Conservation (phyloP, 2,329 filamentous ascomycete species). For the Talaromyces sp. region DNA sequence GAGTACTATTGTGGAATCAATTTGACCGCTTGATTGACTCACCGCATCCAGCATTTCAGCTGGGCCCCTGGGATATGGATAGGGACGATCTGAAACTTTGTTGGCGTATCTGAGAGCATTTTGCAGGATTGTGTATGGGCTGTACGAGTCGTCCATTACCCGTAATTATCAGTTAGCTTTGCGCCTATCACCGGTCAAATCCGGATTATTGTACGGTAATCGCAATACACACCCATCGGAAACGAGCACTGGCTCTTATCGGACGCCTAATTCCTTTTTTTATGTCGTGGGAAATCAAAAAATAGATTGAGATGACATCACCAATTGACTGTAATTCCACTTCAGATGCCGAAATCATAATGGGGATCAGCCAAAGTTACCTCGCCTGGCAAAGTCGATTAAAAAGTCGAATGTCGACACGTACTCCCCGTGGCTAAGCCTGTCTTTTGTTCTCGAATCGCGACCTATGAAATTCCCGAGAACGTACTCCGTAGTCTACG, state of each 20-base stretch:
- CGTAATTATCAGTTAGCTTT: background rate
- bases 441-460: background rate
- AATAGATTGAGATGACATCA: conserved; percentile 4
- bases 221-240: background rate
- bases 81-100: conserved; percentile 1
- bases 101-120: conserved; percentile 2
- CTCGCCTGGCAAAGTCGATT: background rate
- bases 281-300: background rate
- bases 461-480: background rate
- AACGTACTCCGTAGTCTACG: background rate
- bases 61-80: background rate
- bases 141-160: background rate
- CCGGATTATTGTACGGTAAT: background rate
- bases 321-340: background rate
- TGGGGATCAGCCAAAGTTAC: background rate
- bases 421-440: background rate
- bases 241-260: background rate
- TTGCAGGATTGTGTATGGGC: background rate
- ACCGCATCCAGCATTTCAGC: conserved; percentile 6
- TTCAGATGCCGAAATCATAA: background rate
- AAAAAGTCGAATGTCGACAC: background rate
- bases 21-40: conserved; percentile 11
- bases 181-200: background rate
- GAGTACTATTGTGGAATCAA: background rate
- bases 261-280: background rate